These are phyloP conservation scores for Rhodotorula babjevae DNA, from an alignment of 768 basidiomycete species.

Conservation along the genomic window DNA sequence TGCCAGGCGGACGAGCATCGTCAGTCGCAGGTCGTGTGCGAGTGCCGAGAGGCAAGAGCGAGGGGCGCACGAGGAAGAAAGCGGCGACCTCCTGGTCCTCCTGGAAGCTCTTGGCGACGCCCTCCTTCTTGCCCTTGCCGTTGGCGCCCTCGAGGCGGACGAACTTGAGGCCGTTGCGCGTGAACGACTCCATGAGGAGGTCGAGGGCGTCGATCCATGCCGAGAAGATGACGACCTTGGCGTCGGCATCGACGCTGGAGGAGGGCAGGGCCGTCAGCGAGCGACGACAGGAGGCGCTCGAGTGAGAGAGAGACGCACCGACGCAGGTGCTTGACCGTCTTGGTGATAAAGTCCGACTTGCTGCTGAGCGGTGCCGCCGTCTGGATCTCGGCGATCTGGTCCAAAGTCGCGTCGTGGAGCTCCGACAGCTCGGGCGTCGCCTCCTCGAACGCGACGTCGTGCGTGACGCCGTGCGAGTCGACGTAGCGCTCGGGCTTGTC, in stretches of 20 bases:
- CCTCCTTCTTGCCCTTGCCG: slow-evolving; percentile 39
- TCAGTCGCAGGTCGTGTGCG: background rate
- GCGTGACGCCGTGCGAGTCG: slow-evolving; percentile 13
- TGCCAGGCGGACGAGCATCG: background rate
- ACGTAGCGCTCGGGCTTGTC: background rate
- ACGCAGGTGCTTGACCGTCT: slow-evolving; percentile 27
- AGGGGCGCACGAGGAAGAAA: slow-evolving; percentile 27
- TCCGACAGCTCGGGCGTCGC: slow-evolving; percentile 7
- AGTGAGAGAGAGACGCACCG: slow-evolving; percentile 1
- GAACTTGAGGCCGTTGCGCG: slow-evolving; percentile 32
- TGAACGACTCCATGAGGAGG: slow-evolving; percentile 29
- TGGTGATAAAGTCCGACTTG: slow-evolving; percentile 22
- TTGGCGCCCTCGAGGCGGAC: slow-evolving; percentile 36
- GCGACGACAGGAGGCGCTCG: no score
- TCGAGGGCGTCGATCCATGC: slow-evolving; percentile 16
- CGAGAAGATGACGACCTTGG: slow-evolving; percentile 42
- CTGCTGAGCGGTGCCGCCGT: slow-evolving; percentile 10
- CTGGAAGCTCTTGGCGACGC: slow-evolving; percentile 31
- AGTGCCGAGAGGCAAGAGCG: background rate
- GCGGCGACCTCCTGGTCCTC: slow-evolving; percentile 37
- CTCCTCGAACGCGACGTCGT: background rate
- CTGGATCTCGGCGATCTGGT: slow-evolving; percentile 5
- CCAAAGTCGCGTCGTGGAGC: background rate
- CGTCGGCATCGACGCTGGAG: slow-evolving; percentile 17
- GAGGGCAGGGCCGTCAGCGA: no score